Conservation (phyloP, 2,329 filamentous ascomycete genomes). For the Nothophoma quercina region DNA sequence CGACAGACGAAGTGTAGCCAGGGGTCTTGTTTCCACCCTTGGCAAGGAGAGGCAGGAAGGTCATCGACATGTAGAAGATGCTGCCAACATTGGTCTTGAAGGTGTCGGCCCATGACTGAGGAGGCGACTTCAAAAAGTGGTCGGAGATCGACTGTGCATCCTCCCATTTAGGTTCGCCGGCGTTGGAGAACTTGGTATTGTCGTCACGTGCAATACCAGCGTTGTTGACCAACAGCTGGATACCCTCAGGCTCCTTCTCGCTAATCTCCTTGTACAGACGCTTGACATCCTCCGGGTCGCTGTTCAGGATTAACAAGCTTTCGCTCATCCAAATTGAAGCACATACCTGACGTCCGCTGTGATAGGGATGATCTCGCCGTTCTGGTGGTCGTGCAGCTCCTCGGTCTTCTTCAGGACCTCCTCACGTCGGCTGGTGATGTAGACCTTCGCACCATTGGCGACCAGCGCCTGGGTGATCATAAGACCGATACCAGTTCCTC, state of each 20-base stretch:
- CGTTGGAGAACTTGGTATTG: conserved; percentile 58
- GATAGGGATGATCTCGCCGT: conserved; percentile 57
- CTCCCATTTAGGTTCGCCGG: conserved; percentile 59
- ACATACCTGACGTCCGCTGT: conserved; percentile 40
- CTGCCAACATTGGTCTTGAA: conserved; percentile 61
- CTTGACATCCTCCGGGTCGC: conserved; percentile 59
- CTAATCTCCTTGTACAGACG: conserved; percentile 52
- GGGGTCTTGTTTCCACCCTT: conserved; percentile 57
- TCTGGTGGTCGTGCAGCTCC: conserved; percentile 55
- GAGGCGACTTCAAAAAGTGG: conserved; percentile 59
- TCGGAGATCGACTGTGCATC: conserved; percentile 58
- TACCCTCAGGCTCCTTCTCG: conserved; percentile 59
- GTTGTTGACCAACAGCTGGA: conserved; percentile 64
- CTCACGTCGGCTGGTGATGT: conserved; percentile 45
- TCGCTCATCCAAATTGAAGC: no score
- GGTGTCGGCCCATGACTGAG: conserved; percentile 58
- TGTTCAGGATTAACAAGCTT: conserved; percentile 21
- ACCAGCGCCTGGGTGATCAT: conserved; percentile 73
- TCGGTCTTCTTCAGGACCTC: conserved; percentile 51
- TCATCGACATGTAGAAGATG: conserved; percentile 62
- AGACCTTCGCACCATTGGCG: conserved; percentile 64
- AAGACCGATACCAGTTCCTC: conserved; percentile 59
- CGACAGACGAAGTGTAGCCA: conserved; percentile 59
- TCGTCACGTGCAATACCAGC: conserved; percentile 62
- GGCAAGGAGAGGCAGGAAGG: conserved; percentile 62